Evolutionary conservation across 441 rosid species (phyloP).

Genomic region (Euphorbia corollata): DNA sequence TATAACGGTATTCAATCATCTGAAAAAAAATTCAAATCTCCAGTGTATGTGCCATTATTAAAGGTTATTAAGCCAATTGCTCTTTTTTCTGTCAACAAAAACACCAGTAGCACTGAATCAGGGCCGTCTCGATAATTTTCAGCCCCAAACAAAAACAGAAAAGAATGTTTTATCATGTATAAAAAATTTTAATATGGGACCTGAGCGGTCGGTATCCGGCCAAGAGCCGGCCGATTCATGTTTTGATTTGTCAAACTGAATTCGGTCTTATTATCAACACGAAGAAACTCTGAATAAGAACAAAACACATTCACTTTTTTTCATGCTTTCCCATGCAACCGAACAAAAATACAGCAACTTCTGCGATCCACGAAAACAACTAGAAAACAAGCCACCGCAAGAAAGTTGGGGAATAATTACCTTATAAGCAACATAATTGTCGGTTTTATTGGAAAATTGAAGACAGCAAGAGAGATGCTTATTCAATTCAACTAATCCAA

Average conservation of each 20-base stretch:
- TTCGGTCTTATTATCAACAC: background rate
- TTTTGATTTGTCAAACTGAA: background rate
- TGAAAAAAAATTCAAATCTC: background rate
- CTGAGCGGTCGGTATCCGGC: too few relatives aligned
- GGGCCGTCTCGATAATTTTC: too few relatives aligned
- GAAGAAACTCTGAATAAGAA: background rate
- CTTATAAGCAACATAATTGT: constrained; percentile 69
- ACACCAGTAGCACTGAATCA: background rate
- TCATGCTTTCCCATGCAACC: constrained; percentile 6
- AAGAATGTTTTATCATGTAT: too few relatives aligned
- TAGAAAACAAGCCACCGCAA: background rate
- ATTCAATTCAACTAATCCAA: constrained; percentile 58
- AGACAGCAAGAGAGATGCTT: constrained; percentile 78
- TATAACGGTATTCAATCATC: background rate
- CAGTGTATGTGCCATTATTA: background rate
- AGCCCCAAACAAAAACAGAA: too few relatives aligned
- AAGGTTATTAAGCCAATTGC: background rate
- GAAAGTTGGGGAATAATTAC: constrained; percentile 20
- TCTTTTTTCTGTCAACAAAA: background rate
- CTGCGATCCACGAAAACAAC: constrained; percentile 3
- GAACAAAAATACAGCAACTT: constrained; percentile 12
- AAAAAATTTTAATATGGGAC: too few relatives aligned
- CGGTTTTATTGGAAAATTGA: constrained; percentile 54
- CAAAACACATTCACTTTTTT: background rate
- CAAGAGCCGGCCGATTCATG: too few relatives aligned